phyloP scores from a whole-genome alignment of 495 filamentous ascomycete genomes.

The Lophiostoma macrostomum region DNA sequence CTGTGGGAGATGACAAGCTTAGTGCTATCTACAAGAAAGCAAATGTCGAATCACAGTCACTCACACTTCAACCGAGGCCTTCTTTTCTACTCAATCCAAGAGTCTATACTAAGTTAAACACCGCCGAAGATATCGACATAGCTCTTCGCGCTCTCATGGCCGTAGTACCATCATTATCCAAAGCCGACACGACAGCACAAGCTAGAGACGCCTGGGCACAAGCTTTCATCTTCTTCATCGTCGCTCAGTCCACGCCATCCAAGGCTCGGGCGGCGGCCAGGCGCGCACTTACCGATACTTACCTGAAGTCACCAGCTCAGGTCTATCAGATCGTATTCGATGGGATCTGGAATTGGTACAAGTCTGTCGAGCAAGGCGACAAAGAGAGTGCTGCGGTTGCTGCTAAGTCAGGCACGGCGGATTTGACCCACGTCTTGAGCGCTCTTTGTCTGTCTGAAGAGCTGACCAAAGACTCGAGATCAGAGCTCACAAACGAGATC shows the following conservation, averaged over 20 bases:
- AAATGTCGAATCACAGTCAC: slow-evolving; percentile 57
- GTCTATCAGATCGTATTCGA: slow-evolving; percentile 60
- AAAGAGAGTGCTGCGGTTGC: slow-evolving; percentile 72
- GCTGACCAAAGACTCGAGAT: slow-evolving; percentile 41
- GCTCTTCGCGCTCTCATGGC: slow-evolving; percentile 64
- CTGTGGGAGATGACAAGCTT: slow-evolving; percentile 44
- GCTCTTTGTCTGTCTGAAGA: slow-evolving; percentile 61
- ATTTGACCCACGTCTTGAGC: slow-evolving; percentile 62
- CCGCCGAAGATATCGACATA: slow-evolving; percentile 75
- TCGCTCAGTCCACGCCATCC: slow-evolving; percentile 55
- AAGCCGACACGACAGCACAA: slow-evolving; percentile 2
- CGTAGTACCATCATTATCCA: slow-evolving; percentile 47
- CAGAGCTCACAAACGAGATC: slow-evolving; percentile 36
- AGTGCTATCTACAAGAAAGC: slow-evolving; percentile 55
- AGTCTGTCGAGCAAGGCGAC: slow-evolving; percentile 59
- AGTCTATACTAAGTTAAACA: slow-evolving; percentile 72
- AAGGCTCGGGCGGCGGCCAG: slow-evolving; percentile 58
- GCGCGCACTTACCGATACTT: slow-evolving; percentile 56
- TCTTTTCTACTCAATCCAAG: slow-evolving; percentile 82
- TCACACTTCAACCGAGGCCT: slow-evolving; percentile 66
- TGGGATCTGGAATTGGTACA: slow-evolving; percentile 81
- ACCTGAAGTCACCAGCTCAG: slow-evolving; percentile 50
- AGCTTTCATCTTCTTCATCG: slow-evolving; percentile 74
- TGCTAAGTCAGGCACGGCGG: slow-evolving; percentile 61
- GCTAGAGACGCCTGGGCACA: slow-evolving; percentile 67